Evolutionary conservation across 768 basidiomycete genomes (phyloP), one percentile per base, ranked within the genome.

Genomic region (Leccinum subtestaceum): DNA sequence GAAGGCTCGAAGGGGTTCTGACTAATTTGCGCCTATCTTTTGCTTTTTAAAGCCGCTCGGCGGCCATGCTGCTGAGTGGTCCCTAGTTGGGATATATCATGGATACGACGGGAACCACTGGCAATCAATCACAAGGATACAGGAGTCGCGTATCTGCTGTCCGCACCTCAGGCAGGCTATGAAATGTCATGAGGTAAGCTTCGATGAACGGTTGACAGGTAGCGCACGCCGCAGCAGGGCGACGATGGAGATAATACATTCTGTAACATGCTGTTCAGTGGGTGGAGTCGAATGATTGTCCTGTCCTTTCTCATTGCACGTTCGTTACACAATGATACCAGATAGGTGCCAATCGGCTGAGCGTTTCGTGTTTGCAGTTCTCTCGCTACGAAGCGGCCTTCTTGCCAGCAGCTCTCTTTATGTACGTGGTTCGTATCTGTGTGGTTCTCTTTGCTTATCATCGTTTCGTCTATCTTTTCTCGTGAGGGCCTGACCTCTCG

Each of bases 131-230:
- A 46, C 10, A 50, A 11, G 5, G 29, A 50, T 31, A 13, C n/a
- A 53, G 25, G 12, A 19, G 8, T 25, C n/a, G 21, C n/a, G 21
- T 29, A 45, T 36, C 48, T 49, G 17, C 53, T 46, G 10, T 36
- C 55, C 43, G 19, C 43, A 5, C 11, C 19, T 38, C 55, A 29
- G 60, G 67, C 59, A 69, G 52, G 56, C 67, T 63, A 63, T 58
- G 65, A 69, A 67, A 43, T 57, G 32, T 21, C 61, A 52, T 32
- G 55, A 52, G 59, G 57, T 19, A n/a, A 43, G 6, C 31, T 8
- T 48, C 45, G 2, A 27, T 21, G 13, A 25, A 6, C 27, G 13
- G 25, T 40, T 15, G 17, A 21, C 57, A 17, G 19, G 15, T 27
- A n/a, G n/a, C 27, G 49, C n/a, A 34, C 49, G 34, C 36, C 19